phyloP scores from a whole-genome alignment of 2,329 filamentous ascomycete genomes.

The Arthrinium phaeospermum region DNA sequence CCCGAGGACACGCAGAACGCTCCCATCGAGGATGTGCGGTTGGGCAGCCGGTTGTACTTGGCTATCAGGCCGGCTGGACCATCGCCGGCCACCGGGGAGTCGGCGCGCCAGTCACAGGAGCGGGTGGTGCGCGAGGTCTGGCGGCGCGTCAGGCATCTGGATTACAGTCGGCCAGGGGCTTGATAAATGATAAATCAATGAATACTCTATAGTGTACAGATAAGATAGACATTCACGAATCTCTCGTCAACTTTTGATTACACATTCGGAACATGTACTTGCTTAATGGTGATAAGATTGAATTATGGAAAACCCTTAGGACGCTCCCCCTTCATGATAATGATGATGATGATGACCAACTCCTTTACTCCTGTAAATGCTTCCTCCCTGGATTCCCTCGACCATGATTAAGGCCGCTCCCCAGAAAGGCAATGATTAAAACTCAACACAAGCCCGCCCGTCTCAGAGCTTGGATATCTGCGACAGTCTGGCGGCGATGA shows the following conservation, averaged over 20 bases:
- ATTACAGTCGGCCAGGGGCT: slow-evolving; percentile 70
- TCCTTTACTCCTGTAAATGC: slow-evolving; percentile 20
- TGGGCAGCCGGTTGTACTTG: slow-evolving; percentile 74
- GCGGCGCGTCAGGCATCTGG: slow-evolving; percentile 68
- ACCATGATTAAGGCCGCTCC: not conserved
- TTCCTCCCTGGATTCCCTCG: not conserved
- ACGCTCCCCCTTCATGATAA: not conserved
- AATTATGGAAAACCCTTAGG: not conserved
- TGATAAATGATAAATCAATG: slow-evolving; percentile 31
- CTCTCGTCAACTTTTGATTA: not conserved
- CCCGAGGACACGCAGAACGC: slow-evolving; percentile 62
- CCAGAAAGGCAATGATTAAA: not conserved
- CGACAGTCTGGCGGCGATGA: slow-evolving; percentile 51
- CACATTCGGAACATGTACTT: not conserved
- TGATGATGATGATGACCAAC: not conserved
- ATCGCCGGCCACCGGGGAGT: slow-evolving; percentile 57
- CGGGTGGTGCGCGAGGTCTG: slow-evolving; percentile 75
- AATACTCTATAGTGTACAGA: not conserved
- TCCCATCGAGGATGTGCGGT: slow-evolving; percentile 61
- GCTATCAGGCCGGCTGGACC: slow-evolving; percentile 73
- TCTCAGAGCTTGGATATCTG: slow-evolving; percentile 38
- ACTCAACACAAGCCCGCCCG: not conserved
- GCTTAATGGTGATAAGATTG: not conserved
- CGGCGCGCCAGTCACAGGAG: slow-evolving; percentile 70
- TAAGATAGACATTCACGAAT: not conserved